These are phyloP conservation scores for Leccinum barrowsii DNA, from an alignment of 768 basidiomycete species.

Conservation along the genomic window DNA sequence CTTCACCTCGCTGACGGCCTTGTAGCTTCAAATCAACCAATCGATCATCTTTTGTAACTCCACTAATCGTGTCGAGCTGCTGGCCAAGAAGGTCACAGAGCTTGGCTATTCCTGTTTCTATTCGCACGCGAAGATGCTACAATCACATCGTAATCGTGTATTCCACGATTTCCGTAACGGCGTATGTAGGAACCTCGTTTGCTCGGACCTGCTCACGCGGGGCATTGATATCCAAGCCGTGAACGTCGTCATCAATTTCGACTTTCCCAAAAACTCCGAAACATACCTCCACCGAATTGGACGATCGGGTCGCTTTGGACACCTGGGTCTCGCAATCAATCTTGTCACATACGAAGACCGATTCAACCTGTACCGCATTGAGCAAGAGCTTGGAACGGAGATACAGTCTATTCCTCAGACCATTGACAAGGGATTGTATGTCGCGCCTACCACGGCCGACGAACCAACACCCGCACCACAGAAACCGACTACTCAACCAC, in stretches of 20 bases:
- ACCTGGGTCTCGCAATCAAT: constrained; percentile 95
- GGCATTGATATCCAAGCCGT: constrained; percentile 99
- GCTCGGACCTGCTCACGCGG: constrained; percentile 94
- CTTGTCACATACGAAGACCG: constrained; percentile 97
- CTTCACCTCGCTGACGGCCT: constrained; percentile 5
- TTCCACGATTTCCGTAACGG: constrained; percentile 99
- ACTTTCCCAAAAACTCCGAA: constrained; percentile 98
- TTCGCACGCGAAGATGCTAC: constrained; percentile 99
- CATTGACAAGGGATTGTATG: constrained; percentile 92
- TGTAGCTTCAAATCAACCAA: constrained; percentile 98
- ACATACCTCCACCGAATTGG: constrained; percentile 99
- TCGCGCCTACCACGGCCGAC: constrained; percentile 61
- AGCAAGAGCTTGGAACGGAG: constrained; percentile 97
- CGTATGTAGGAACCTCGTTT: constrained; percentile 97
- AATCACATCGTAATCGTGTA: constrained; percentile 97
- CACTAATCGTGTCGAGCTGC: constrained; percentile 97
- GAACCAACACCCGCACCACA: constrained; percentile 48
- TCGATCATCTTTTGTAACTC: constrained; percentile 99
- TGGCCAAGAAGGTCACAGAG: constrained; percentile 99
- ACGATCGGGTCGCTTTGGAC: constrained; percentile 95
- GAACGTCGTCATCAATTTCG: constrained; percentile 99
- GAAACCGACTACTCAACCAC: constrained; percentile 33
- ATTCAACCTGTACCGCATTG: constrained; percentile 96
- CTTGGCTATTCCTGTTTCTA: constrained; percentile 99
- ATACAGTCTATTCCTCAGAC: constrained; percentile 90